These are phyloP conservation scores for Juglanconis oblonga DNA, from an alignment of 2,329 filamentous ascomycete genomes.

Conservation along the genomic window DNA sequence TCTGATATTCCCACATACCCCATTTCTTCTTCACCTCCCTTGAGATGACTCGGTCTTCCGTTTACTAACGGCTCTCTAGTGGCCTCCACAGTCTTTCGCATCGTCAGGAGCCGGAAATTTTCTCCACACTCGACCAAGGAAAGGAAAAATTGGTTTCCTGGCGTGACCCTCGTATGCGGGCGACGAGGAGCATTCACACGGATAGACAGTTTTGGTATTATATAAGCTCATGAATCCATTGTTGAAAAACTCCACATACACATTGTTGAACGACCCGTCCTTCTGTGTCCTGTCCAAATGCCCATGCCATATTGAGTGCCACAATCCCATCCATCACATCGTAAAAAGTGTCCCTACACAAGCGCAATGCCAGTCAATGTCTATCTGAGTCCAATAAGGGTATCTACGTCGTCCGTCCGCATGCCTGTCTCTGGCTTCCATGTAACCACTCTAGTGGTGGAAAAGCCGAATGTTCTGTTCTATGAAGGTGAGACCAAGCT, in stretches of 20 bases:
- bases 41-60: background rate
- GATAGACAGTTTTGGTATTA: background rate
- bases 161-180: too few species aligned
- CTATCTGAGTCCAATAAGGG: conserved; percentile 11
- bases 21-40: background rate
- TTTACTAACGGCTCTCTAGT: background rate
- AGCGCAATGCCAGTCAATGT: conserved; percentile 13
- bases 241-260: conserved; percentile 10
- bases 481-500: conserved; percentile 88
- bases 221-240: conserved; percentile 6
- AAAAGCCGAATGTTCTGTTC: conserved; percentile 93
- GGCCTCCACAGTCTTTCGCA: too few species aligned
- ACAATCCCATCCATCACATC: background rate
- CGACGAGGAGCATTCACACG: background rate
- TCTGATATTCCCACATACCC: conserved; percentile 49
- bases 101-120: too few species aligned
- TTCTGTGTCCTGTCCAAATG: background rate
- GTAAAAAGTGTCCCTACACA: conserved; percentile 7
- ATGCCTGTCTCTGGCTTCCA: background rate
- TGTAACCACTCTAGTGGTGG: conserved; percentile 72
- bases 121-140: too few species aligned
- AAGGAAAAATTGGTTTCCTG: too few species aligned
- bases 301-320: conserved; percentile 3
- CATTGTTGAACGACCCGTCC: conserved; percentile 5
- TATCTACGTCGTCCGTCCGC: conserved; percentile 8